Evolutionary conservation across 257 asterid genomes (phyloP), one percentile per base, ranked within the genome.

Genomic region (Nicotiana knightiana): DNA sequence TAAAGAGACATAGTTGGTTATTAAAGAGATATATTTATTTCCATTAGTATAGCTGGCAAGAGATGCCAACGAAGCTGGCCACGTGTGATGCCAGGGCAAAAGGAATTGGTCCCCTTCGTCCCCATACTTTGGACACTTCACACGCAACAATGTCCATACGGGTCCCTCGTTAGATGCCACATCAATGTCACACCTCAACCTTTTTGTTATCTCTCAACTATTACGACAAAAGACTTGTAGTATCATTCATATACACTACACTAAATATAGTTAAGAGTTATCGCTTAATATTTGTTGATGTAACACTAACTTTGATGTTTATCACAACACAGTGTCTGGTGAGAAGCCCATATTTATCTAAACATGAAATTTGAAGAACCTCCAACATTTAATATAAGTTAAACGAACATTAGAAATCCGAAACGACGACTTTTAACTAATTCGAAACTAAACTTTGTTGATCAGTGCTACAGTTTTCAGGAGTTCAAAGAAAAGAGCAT

Each of bases 21-120:
- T 39, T 10, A 39, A 39, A 21, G 24, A 21, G 24, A 21, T 21
- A 21, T 21, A 78, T 46, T 35, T 59, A 43, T 8, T 43, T 43
- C 48, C 48, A 39, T 39, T 43, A 43, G 51, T 43, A 37, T 9
- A 53, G 10, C 13, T 18, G 67, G 58, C 51, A 43, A 66, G 54
- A 28, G 1, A 46, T 9, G 58, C 16, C 30, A 54, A 81, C 2
- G 37, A 33, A 81, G 67, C 17, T 84, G 87, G 83, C 81, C 88
- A 89, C 87, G 87, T 88, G 92, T 83, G 81, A 55, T 70, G 82
- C 70, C 83, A 85, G 82, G 82, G 48, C 67, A 28, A 3, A 65
- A 26, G 81, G 85, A 48, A 83, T 85, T 82, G 86, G 86, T 82
- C 85, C 68, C 81, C 6, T 5, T 4, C 9, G 39, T 5, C 39